Conservation (phyloP, 768 basidiomycete species). For the Cystofilobasidium ferigula region DNA sequence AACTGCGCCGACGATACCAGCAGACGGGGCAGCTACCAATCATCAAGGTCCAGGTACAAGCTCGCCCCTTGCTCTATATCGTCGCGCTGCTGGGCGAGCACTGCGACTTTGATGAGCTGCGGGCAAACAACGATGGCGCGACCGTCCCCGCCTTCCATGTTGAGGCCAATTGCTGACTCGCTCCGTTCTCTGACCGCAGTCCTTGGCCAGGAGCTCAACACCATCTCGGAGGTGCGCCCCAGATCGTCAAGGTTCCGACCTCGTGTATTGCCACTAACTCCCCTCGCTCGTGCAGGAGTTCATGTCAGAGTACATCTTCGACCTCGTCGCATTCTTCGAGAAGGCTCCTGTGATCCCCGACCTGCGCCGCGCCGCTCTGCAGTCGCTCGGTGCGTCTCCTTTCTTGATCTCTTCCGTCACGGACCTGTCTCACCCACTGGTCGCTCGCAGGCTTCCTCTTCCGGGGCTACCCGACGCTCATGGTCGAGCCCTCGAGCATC, state of each 20-base stretch:
- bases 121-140: conserved; percentile 53
- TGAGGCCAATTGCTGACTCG: not conserved
- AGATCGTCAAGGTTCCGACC: too few relatives aligned
- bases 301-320: conserved; percentile 73
- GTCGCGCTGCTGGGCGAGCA: conserved; percentile 75
- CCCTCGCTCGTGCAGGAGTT: conserved; percentile 44
- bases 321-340: conserved; percentile 59
- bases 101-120: conserved; percentile 71
- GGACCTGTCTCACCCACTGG: not conserved
- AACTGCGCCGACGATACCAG: conserved; percentile 49
- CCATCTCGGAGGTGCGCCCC: conserved; percentile 47
- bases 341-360: conserved; percentile 51
- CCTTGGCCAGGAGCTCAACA: conserved; percentile 49
- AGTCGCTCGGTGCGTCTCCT: conserved; percentile 61
- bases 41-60: conserved; percentile 27
- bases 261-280: too few relatives aligned
- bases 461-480: conserved; percentile 78
- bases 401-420: not conserved
- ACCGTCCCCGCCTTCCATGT: conserved; percentile 16
- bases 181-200: not conserved
- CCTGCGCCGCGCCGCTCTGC: conserved; percentile 61
- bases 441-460: conserved; percentile 67
- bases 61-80: conserved; percentile 61
- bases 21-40: conserved; percentile 19
- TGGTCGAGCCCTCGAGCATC: conserved; percentile 69